A percentile compares a stretch with the other conserved stretches of the same genome.
Conservation (phyloP, 2,329 filamentous ascomycete genomes). For the Cladorrhinum sp. region DNA sequence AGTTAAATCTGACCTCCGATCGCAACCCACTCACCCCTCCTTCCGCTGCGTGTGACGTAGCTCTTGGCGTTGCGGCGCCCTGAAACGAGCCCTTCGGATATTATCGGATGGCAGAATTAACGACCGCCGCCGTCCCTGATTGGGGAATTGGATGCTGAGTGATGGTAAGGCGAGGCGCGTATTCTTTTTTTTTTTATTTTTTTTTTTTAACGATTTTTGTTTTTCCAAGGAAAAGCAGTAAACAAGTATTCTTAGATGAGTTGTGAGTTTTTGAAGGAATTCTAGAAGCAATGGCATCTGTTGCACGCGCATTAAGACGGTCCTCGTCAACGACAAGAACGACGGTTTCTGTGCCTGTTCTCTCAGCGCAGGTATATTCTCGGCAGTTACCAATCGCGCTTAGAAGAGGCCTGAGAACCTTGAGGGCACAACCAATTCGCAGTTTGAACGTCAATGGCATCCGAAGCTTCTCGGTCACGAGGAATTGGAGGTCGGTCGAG, state of each 20-base stretch:
- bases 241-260: too few relatives aligned
- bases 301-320: not conserved
- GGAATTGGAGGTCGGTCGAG: slow-evolving; percentile 16
- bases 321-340: not conserved
- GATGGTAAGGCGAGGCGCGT: not conserved
- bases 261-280: too few relatives aligned
- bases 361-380: slow-evolving; percentile 4
- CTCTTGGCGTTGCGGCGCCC: not conserved
- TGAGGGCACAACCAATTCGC: not conserved
- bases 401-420: not conserved
- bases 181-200: not conserved
- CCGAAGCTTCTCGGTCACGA: slow-evolving; percentile 21
- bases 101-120: slow-evolving; percentile 1
- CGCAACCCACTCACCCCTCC: not conserved
- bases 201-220: not conserved
- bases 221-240: not conserved
- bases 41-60: not conserved
- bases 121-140: not conserved
- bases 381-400: slow-evolving; percentile 1
- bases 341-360: not conserved
- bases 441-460: not conserved
- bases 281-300: not conserved
- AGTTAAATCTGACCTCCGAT: not conserved
- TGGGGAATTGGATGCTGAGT: not conserved
- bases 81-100: not conserved